These are phyloP conservation scores for Opeltia flavorubescens DNA, from an alignment of 495 filamentous ascomycete species.

Conservation along the genomic window DNA sequence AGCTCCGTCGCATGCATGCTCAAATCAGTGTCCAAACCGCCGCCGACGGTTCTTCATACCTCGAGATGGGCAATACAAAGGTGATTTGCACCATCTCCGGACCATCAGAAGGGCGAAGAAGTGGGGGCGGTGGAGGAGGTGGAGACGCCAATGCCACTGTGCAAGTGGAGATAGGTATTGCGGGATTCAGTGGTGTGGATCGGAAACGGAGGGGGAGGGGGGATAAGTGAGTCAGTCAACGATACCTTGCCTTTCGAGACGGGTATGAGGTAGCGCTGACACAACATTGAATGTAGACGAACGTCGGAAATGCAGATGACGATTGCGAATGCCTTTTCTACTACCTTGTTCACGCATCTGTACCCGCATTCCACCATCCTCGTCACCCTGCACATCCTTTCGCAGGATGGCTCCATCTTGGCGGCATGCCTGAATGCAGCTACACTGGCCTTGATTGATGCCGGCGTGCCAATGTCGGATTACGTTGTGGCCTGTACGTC, in stretches of 20 bases:
- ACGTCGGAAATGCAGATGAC: slow-evolving; percentile 67
- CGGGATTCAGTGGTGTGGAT: slow-evolving; percentile 79
- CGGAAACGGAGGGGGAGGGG: slow-evolving; percentile 54
- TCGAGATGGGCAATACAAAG: slow-evolving; percentile 94
- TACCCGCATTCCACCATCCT: slow-evolving; percentile 79
- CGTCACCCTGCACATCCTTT: slow-evolving; percentile 75
- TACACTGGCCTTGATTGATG: slow-evolving; percentile 84
- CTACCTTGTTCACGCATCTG: slow-evolving; percentile 66
- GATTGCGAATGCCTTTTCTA: slow-evolving; percentile 56
- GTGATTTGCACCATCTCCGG: slow-evolving; percentile 86
- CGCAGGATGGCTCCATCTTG: slow-evolving; percentile 78
- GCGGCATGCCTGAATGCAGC: slow-evolving; percentile 83
- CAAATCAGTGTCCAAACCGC: slow-evolving; percentile 84
- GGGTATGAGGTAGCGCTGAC: no score
- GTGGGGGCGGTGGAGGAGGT: slow-evolving; percentile 30
- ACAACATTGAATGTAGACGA: no score
- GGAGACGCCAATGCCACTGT: slow-evolving; percentile 45
- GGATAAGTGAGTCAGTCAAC: slow-evolving; percentile 51
- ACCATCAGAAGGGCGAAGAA: slow-evolving; percentile 51
- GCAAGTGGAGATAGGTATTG: slow-evolving; percentile 70
- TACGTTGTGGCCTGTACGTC: slow-evolving; percentile 81
- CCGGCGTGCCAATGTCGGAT: slow-evolving; percentile 86
- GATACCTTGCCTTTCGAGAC: no score
- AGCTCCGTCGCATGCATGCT: slow-evolving; percentile 76
- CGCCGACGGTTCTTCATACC: slow-evolving; percentile 77